Percentiles rank a stretch among this genome's conserved stretches.
These are phyloP conservation scores for Russula vinacea DNA, from an alignment of 768 basidiomycete genomes.

Conservation along the genomic window DNA sequence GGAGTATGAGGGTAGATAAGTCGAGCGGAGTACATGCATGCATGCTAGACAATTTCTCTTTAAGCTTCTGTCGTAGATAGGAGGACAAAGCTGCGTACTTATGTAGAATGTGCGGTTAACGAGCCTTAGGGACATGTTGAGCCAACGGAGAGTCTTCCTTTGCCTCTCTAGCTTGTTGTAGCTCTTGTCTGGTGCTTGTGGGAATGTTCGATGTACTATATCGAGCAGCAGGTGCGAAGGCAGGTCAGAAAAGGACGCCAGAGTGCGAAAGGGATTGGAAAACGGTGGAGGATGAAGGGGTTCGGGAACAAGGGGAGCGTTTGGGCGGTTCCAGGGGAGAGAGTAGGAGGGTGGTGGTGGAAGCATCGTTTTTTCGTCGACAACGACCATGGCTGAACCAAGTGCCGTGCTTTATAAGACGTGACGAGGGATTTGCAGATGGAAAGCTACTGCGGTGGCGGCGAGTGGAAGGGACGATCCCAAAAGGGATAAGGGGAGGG, in stretches of 20 bases:
- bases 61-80: not conserved
- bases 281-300: conserved; percentile 18
- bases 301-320: not conserved
- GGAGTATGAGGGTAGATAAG: conserved; percentile 65
- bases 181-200: conserved; percentile 44
- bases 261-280: not conserved
- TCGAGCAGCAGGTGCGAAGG: conserved; percentile 66
- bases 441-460: not conserved
- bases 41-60: conserved; percentile 45
- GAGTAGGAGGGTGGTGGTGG: conserved; percentile 23
- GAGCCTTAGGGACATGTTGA: conserved; percentile 57
- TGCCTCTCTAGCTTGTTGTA: conserved; percentile 48
- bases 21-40: conserved; percentile 78
- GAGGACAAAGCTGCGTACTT: conserved; percentile 40
- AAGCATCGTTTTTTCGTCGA: conserved; percentile 18
- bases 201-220: conserved; percentile 65
- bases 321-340: not conserved
- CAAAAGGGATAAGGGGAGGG: not conserved
- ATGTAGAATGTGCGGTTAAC: conserved; percentile 67
- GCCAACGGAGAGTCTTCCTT: conserved; percentile 69
- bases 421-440: not conserved
- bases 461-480: not conserved
- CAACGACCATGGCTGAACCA: conserved; percentile 40
- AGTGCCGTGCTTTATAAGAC: not conserved
- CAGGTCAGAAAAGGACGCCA: conserved; percentile 38